These are phyloP conservation scores for Globisporangium barbulae DNA, from an alignment of 352 stramenopile species.

Conservation along the genomic window DNA sequence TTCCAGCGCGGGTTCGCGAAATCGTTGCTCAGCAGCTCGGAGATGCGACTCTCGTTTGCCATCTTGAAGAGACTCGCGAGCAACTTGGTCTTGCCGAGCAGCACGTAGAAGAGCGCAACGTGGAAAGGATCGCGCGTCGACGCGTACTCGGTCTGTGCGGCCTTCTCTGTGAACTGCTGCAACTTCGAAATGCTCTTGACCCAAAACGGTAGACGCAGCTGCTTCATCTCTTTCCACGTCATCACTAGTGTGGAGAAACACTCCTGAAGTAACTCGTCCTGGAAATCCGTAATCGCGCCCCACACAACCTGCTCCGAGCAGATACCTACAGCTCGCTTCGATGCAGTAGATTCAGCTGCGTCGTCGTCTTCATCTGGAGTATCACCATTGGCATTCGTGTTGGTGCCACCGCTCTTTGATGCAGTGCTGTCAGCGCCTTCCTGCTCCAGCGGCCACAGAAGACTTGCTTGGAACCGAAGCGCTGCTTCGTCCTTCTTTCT, in stretches of 20 bases:
- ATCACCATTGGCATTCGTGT: conserved; percentile 9
- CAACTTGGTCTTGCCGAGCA: conserved; percentile 81
- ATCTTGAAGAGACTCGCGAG: conserved; percentile 85
- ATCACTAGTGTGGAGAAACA: conserved; percentile 49
- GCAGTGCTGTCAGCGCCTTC: not conserved
- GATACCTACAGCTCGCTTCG: conserved; percentile 31
- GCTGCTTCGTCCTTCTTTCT: conserved; percentile 66
- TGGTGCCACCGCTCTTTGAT: not conserved
- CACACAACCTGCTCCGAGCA: conserved; percentile 80
- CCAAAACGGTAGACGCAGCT: conserved; percentile 77
- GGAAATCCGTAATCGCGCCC: conserved; percentile 62
- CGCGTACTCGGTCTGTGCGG: conserved; percentile 75
- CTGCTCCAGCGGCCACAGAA: conserved; percentile 54
- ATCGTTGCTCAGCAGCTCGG: conserved; percentile 76
- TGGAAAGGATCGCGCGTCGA: conserved; percentile 74
- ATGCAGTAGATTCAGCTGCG: not conserved
- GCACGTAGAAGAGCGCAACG: conserved; percentile 83
- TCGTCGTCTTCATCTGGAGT: conserved; percentile 3
- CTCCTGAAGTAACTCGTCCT: conserved; percentile 66
- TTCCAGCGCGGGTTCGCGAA: conserved; percentile 82
- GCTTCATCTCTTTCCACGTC: conserved; percentile 66
- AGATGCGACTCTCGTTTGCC: conserved; percentile 71
- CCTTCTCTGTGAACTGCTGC: conserved; percentile 59
- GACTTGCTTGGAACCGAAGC: conserved; percentile 66
- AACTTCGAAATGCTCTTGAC: conserved; percentile 55